Evolutionary conservation across 352 stramenopile genomes (phyloP).

Genomic region (Pythium plurisporium): DNA sequence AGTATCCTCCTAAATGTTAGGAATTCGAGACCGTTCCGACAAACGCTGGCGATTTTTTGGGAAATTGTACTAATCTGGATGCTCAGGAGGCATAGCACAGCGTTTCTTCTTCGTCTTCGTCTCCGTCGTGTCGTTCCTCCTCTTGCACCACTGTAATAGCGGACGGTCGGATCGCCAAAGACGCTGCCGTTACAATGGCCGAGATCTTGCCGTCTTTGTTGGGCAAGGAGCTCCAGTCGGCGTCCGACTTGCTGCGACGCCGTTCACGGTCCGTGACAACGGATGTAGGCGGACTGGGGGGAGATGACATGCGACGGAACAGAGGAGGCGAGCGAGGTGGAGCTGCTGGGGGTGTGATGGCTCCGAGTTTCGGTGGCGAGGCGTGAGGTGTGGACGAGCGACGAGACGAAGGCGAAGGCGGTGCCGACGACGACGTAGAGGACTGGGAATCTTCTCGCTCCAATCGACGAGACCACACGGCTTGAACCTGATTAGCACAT

Average conservation of each 20-base stretch:
- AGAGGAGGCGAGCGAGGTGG: background rate
- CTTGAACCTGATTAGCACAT: slow-evolving; percentile 53
- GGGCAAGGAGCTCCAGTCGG: background rate
- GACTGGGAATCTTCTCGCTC: slow-evolving; percentile 32
- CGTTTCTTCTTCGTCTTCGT: background rate
- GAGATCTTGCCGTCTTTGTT: background rate
- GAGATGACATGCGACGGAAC: slow-evolving; percentile 1
- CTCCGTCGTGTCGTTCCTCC: background rate
- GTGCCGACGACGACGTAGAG: slow-evolving; percentile 2
- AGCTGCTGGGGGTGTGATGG: background rate
- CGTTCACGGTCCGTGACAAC: background rate
- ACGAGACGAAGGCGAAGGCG: slow-evolving; percentile 2
- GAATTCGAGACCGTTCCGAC: too few species aligned
- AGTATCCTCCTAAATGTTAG: background rate
- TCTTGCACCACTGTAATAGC: too few species aligned
- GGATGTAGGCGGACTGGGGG: background rate
- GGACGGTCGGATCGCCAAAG: background rate
- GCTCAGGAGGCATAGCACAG: slow-evolving; percentile 5
- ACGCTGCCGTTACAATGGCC: background rate
- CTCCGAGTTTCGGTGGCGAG: slow-evolving; percentile 3
- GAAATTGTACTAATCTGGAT: background rate
- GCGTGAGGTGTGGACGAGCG: slow-evolving; percentile 1
- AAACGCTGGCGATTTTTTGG: background rate
- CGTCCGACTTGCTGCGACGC: background rate
- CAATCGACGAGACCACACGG: slow-evolving; percentile 56